Percentiles rank a stretch among this genome's conserved stretches.
These are phyloP conservation scores for Fusarium pilosicola DNA, from an alignment of 2,329 filamentous ascomycete genomes.

Conservation along the genomic window DNA sequence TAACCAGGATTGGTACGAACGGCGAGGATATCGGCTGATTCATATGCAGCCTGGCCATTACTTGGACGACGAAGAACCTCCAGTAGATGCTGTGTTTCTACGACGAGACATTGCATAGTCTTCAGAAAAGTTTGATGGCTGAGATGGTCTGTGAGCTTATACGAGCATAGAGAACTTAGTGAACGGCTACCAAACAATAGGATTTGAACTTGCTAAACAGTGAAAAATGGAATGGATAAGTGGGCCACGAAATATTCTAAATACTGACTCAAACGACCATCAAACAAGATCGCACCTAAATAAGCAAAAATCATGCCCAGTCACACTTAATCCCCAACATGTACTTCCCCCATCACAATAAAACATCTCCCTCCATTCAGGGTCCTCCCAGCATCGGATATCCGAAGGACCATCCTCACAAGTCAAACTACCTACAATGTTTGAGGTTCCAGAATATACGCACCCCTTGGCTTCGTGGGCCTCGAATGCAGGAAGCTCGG, in stretches of 20 bases:
- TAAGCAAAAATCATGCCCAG: not conserved
- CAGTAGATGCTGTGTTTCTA: slow-evolving; percentile 16
- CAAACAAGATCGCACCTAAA: not conserved
- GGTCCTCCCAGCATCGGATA: not conserved
- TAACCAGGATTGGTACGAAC: slow-evolving; percentile 46
- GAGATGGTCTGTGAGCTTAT: not conserved
- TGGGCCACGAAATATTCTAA: fast-evolving
- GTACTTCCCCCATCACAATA: not conserved
- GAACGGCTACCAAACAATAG: fast-evolving
- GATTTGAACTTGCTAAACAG: not conserved
- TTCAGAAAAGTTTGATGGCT: not conserved
- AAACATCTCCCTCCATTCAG: not conserved
- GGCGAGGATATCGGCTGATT: slow-evolving; percentile 44
- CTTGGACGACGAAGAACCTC: not conserved
- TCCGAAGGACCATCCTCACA: not conserved
- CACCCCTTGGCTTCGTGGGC: too few species aligned
- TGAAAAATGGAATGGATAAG: not conserved
- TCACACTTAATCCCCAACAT: not conserved
- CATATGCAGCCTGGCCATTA: slow-evolving; percentile 16
- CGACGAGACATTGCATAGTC: slow-evolving; percentile 9
- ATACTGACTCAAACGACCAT: not conserved
- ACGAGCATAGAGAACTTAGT: not conserved
- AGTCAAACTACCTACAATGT: not conserved
- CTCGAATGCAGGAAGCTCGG: too few species aligned
- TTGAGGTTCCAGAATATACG: too few species aligned